A percentile compares a stretch with the other conserved stretches of the same genome.
These are phyloP conservation scores for Eucalyptus marginata DNA, from an alignment of 345 rosid species.

Conservation along the genomic window DNA sequence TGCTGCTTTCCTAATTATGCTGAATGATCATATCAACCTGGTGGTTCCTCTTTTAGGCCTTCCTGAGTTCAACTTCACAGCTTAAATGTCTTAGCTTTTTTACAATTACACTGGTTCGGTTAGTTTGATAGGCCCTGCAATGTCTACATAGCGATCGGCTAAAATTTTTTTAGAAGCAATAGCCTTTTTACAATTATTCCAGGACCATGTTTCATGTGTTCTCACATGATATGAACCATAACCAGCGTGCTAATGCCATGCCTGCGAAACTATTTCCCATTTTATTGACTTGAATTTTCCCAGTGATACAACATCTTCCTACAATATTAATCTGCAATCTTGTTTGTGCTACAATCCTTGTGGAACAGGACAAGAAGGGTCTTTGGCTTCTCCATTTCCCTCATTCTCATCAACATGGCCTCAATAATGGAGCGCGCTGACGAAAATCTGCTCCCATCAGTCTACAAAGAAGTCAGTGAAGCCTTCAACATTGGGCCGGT, in stretches of 20 bases:
- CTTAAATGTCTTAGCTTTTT: background rate
- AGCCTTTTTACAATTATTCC: background rate
- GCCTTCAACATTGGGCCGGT: slow-evolving; percentile 90
- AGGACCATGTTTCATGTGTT: background rate
- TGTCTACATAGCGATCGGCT: background rate
- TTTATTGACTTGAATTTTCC: background rate
- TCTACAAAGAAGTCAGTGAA: slow-evolving; percentile 98
- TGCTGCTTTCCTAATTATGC: background rate
- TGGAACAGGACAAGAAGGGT: slow-evolving; percentile 62
- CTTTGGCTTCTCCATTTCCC: slow-evolving; percentile 75
- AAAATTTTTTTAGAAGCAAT: background rate
- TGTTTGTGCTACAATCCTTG: background rate
- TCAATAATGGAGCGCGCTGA: slow-evolving; percentile 96
- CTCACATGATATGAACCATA: background rate
- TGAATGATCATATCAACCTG: background rate
- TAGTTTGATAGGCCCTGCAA: background rate
- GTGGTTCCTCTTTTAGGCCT: background rate
- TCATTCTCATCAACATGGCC: slow-evolving; percentile 82
- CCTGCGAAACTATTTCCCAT: background rate
- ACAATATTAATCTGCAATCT: background rate
- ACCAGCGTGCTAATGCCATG: background rate
- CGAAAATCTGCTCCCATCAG: slow-evolving; percentile 88
- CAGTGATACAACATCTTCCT: background rate
- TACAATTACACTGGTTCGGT: background rate
- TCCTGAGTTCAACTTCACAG: background rate